phyloP scores from a whole-genome alignment of 2,329 filamentous ascomycete species.

The Pyricularia pennisetigena region DNA sequence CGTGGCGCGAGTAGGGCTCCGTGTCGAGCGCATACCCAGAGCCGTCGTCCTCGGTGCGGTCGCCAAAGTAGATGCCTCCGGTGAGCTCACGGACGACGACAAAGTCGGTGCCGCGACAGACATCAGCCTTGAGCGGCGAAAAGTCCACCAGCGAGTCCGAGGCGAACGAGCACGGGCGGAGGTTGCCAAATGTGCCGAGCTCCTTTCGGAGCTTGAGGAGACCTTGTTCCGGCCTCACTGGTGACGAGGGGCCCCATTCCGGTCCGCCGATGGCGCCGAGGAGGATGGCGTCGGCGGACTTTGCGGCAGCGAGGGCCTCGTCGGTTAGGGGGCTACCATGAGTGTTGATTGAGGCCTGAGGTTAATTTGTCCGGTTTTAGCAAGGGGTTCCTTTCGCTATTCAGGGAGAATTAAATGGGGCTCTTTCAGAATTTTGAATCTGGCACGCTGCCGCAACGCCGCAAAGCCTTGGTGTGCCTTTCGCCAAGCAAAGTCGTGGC shows the following conservation, averaged over 20 bases:
- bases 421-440: not conserved
- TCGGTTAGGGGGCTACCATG: slow-evolving; percentile 68
- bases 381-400: not conserved
- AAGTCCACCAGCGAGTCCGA: slow-evolving; percentile 73
- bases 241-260: slow-evolving; percentile 77
- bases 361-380: not conserved
- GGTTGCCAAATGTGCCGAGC: slow-evolving; percentile 88
- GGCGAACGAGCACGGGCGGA: slow-evolving; percentile 92
- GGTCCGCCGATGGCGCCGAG: slow-evolving; percentile 94
- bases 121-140: slow-evolving; percentile 77
- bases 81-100: slow-evolving; percentile 89
- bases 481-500: not conserved
- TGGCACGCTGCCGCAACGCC: not conserved
- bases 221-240: slow-evolving; percentile 85
- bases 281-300: slow-evolving; percentile 79
- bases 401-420: no score
- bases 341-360: slow-evolving; percentile 77
- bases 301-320: slow-evolving; percentile 67
- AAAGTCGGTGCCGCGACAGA: slow-evolving; percentile 84
- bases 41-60: slow-evolving; percentile 70
- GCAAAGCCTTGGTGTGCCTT: not conserved
- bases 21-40: slow-evolving; percentile 70
- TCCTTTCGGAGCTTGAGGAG: slow-evolving; percentile 87
- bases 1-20: slow-evolving; percentile 72
- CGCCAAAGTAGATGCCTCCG: slow-evolving; percentile 91